A percentile compares a stretch with the other conserved stretches of the same genome.
These are phyloP conservation scores for Kluyveromyces sp. DNA, from an alignment of 1,139 yeast species.

Conservation along the genomic window DNA sequence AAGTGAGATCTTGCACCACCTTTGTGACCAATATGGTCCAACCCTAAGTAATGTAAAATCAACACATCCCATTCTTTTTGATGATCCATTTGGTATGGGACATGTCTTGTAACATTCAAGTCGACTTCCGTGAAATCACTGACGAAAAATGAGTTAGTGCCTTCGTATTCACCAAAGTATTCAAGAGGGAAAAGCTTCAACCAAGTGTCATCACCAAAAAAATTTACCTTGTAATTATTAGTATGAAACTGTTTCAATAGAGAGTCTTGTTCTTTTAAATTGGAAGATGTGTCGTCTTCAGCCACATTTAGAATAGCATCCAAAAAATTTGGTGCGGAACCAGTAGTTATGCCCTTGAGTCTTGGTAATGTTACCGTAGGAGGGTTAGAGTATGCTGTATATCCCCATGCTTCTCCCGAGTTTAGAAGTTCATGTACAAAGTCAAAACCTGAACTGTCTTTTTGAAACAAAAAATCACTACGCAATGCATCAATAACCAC, in stretches of 20 bases:
- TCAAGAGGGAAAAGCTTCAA: slow-evolving; percentile 65
- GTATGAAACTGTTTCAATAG: slow-evolving; percentile 67
- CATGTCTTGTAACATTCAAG: slow-evolving; percentile 82
- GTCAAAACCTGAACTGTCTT: slow-evolving; percentile 47
- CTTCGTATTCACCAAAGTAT: slow-evolving; percentile 61
- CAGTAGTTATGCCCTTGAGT: slow-evolving; percentile 72
- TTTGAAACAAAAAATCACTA: slow-evolving; percentile 73
- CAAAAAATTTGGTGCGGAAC: slow-evolving; percentile 70
- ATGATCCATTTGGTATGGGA: slow-evolving; percentile 30
- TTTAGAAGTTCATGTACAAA: slow-evolving; percentile 62
- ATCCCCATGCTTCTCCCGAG: slow-evolving; percentile 69
- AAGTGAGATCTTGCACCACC: slow-evolving; percentile 79
- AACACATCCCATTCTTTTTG: slow-evolving; percentile 71
- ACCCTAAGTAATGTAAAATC: slow-evolving; percentile 82
- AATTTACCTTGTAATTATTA: slow-evolving; percentile 48
- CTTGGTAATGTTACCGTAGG: slow-evolving; percentile 81
- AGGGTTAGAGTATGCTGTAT: slow-evolving; percentile 83
- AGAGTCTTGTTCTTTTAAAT: slow-evolving; percentile 70
- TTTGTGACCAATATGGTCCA: slow-evolving; percentile 96
- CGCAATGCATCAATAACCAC: slow-evolving; percentile 93
- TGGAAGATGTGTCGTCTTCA: slow-evolving; percentile 78
- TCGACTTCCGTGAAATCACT: slow-evolving; percentile 94
- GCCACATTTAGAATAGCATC: slow-evolving; percentile 91
- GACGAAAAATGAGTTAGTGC: slow-evolving; percentile 90
- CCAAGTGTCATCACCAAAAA: slow-evolving; percentile 99